phyloP scores from a whole-genome alignment of 2,329 filamentous ascomycete species.

The Pseudogymnoascus sp. region DNA sequence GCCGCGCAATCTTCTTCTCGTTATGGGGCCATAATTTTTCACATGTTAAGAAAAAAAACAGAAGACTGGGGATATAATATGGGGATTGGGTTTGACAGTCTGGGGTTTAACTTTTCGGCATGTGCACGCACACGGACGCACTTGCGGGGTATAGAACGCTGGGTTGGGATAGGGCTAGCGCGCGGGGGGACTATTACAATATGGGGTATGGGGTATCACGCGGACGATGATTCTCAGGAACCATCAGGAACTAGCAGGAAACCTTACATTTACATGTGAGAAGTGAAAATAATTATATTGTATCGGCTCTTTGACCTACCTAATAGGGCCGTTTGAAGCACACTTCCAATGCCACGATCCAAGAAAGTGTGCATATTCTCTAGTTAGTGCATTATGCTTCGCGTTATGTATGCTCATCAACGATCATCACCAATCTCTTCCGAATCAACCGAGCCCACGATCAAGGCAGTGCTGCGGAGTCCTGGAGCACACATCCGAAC shows the following conservation, averaged over 20 bases:
- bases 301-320: not conserved
- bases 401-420: not conserved
- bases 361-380: not conserved
- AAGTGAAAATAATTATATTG: not conserved
- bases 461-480: not conserved
- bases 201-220: slow-evolving; percentile 6
- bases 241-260: not conserved
- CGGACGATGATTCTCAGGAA: not conserved
- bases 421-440: not conserved
- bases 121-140: not conserved
- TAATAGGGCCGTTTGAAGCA: not conserved
- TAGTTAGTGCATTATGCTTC: not conserved
- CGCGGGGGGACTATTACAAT: not conserved
- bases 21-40: not conserved
- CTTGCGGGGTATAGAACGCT: not conserved
- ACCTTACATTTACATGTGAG: not conserved
- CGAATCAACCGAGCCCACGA: not conserved
- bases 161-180: not conserved
- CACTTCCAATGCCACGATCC: not conserved
- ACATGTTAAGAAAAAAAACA: not conserved
- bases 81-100: slow-evolving; percentile 1
- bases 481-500: not conserved
- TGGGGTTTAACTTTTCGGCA: slow-evolving; percentile 9
- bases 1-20: not conserved
- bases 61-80: not conserved